Evolutionary conservation across 805 yeast genomes (phyloP).

Genomic region (Myxozyma udenii): DNA sequence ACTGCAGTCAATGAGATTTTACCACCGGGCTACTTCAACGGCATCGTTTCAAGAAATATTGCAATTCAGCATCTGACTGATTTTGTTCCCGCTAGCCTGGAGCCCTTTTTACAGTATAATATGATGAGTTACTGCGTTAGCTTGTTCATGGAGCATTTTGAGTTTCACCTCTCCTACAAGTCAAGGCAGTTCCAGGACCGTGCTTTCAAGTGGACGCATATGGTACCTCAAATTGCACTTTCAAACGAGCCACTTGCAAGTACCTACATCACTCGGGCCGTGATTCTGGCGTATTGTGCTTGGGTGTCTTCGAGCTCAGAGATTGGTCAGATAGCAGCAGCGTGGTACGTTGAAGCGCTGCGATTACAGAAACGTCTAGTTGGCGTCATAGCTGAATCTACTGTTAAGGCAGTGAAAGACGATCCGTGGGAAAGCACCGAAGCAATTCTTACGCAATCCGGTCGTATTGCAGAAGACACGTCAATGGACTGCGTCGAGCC

Average conservation of each 20-base stretch:
- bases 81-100: too few species aligned
- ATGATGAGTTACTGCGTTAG: background rate
- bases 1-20: too few species aligned
- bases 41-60: too few species aligned
- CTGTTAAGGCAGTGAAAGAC: background rate
- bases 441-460: background rate
- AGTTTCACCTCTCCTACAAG: too few species aligned
- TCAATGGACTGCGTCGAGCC: background rate
- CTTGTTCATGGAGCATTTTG: background rate
- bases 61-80: too few species aligned
- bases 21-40: too few species aligned
- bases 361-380: slow-evolving; percentile 8
- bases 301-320: background rate
- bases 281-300: background rate
- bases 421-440: too few species aligned
- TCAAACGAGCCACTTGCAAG: background rate
- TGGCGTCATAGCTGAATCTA: background rate
- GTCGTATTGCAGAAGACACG: background rate
- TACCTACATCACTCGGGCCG: background rate
- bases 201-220: too few species aligned
- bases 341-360: slow-evolving; percentile 13
- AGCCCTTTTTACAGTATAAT: background rate
- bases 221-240: background rate
- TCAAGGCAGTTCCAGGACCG: too few species aligned
- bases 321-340: background rate